These are phyloP conservation scores for Cenchrus purpureus DNA, from an alignment of 176 grass and related monocot species.

Conservation along the genomic window DNA sequence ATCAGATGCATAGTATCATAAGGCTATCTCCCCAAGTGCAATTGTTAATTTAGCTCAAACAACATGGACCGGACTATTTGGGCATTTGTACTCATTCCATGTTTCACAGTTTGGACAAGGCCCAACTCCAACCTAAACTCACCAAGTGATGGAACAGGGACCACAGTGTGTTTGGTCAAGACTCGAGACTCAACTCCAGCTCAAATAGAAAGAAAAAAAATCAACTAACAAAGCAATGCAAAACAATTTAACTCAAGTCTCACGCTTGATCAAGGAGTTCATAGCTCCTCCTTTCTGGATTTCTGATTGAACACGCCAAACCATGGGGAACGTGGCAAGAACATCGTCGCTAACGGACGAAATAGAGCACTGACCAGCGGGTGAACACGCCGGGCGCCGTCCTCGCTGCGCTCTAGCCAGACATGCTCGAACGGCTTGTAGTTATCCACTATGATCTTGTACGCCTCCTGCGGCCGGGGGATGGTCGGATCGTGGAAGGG, in stretches of 20 bases:
- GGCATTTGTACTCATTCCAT: neutral
- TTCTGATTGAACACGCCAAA: neutral
- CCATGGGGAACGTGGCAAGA: slow-evolving; percentile 2
- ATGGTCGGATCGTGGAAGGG: slow-evolving; percentile 83
- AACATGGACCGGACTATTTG: neutral
- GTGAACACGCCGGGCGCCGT: slow-evolving; percentile 68
- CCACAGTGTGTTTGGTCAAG: neutral
- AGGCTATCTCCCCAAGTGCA: neutral
- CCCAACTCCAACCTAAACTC: neutral
- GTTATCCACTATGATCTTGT: slow-evolving; percentile 83
- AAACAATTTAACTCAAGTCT: neutral
- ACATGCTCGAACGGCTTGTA: slow-evolving; percentile 87
- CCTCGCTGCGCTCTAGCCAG: slow-evolving; percentile 74
- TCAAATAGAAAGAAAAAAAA: too few species aligned
- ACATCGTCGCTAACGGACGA: slow-evolving; percentile 2
- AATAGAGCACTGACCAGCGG: slow-evolving; percentile 63
- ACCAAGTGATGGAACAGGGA: neutral
- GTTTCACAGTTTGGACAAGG: neutral
- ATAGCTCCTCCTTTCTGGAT: neutral
- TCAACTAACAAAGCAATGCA: neutral
- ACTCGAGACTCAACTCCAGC: neutral
- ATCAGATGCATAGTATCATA: neutral
- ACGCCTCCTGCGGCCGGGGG: slow-evolving; percentile 76
- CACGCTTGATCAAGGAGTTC: slow-evolving; percentile 3
- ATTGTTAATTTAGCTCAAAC: neutral